Evolutionary conservation across 257 asterid species (phyloP).

Genomic region (Solanum boliviense): DNA sequence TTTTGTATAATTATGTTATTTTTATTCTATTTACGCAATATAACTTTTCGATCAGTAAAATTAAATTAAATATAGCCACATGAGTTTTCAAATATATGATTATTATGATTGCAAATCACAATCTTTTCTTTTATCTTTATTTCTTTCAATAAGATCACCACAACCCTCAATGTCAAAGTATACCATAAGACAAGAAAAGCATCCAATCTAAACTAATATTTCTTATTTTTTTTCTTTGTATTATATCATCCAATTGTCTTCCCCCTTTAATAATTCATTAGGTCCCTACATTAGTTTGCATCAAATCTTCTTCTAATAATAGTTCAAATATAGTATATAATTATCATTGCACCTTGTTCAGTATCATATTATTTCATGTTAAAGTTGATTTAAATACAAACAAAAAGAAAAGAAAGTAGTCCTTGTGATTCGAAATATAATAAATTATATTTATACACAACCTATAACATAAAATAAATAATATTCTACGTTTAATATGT

Average conservation of each 20-base stretch:
- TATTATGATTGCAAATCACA: conserved; percentile 4
- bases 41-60: not conserved
- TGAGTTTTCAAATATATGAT: conserved; percentile 9
- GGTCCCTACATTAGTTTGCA: conserved; percentile 21
- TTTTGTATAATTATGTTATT: not conserved
- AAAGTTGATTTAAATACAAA: not conserved
- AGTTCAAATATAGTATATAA: not conserved
- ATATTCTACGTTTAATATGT: not conserved
- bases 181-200: conserved; percentile 28
- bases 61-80: not conserved
- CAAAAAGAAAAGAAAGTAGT: not conserved
- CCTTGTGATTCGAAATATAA: not conserved
- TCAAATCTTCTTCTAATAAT: not conserved
- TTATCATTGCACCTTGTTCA: not conserved
- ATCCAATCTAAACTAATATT: conserved; percentile 35
- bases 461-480: not conserved
- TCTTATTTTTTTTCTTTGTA: not conserved
- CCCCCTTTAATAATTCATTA: conserved; percentile 5
- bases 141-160: conserved; percentile 14
- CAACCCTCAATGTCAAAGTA: conserved; percentile 4
- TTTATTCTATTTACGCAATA: not conserved
- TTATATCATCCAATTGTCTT: conserved; percentile 2
- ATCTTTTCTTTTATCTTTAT: not conserved
- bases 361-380: not conserved
- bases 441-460: not conserved